Percentiles rank a stretch among this genome's conserved stretches.
Conservation (phyloP, 2,329 filamentous ascomycete genomes). For the Aspergillus quadrilineatus region DNA sequence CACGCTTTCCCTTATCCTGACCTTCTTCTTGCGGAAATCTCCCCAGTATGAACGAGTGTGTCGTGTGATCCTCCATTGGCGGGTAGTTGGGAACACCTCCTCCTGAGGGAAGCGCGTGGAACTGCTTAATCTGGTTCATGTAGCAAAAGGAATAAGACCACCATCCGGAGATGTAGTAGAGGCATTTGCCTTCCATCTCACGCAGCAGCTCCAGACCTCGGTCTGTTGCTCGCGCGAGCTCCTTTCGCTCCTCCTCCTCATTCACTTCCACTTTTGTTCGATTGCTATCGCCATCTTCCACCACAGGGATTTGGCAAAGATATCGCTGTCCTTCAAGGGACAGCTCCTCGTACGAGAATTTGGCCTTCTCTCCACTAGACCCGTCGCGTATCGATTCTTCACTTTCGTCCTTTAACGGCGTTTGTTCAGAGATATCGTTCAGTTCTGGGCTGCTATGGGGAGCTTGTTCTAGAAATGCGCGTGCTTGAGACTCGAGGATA, state of each 20-base stretch:
- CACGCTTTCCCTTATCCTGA: slow-evolving; percentile 30
- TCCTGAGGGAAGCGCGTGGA: slow-evolving; percentile 74
- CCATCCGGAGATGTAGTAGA: slow-evolving; percentile 85
- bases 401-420: slow-evolving; percentile 22
- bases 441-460: slow-evolving; percentile 21
- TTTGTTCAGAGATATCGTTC: slow-evolving; percentile 25
- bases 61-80: slow-evolving; percentile 73
- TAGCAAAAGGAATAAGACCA: slow-evolving; percentile 97
- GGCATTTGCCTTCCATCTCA: slow-evolving; percentile 73
- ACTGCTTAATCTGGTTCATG: slow-evolving; percentile 81
- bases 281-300: slow-evolving; percentile 63
- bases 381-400: slow-evolving; percentile 35
- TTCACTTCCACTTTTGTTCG: slow-evolving; percentile 62
- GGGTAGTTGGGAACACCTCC: slow-evolving; percentile 66
- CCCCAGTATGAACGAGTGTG: slow-evolving; percentile 75
- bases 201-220: slow-evolving; percentile 78
- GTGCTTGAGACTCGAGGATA: slow-evolving; percentile 69
- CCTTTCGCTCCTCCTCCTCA: slow-evolving; percentile 72
- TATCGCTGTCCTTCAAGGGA: slow-evolving; percentile 68
- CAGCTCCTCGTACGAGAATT: slow-evolving; percentile 67
- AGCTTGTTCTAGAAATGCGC: slow-evolving; percentile 50
- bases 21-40: slow-evolving; percentile 49
- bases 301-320: slow-evolving; percentile 78
- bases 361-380: slow-evolving; percentile 13
- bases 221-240: slow-evolving; percentile 72